Base-by-base conservation (phyloP, 306 rosid species). In the Ochetophila trinervis region DNA sequence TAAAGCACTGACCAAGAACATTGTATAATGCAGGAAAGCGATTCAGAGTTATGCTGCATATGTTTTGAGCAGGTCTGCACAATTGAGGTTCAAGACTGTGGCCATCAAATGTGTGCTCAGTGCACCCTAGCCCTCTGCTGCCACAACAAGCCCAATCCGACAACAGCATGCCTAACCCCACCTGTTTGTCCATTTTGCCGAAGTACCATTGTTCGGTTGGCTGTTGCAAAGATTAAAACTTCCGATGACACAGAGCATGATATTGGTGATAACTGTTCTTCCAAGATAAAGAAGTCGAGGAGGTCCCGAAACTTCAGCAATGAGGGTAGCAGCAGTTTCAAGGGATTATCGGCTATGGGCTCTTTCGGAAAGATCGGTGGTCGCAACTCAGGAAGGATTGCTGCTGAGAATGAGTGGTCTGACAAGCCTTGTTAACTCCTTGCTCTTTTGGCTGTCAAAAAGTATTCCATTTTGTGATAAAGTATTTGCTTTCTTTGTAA, bases 161-260 rank as follows among this genome's bases (percentile, higher is more conserved):
- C 84, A 4, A 89, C 96, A 3, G 80, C 90, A 14, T 70, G 74
- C 65, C 58, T 85, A 8, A 87, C 71, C 17, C 86, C 98, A 2
- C 98, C 95, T 3, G 88, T 89, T 58, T 93, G 98, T 66, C 98
- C 98, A 0, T 93, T 93, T 78, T 89, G 98, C 70, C 91, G 98
- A 69, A 89, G 96, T 77, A 63, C 75, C 84, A 93, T 93, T 47
- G 75, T 63, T 8, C 78, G 72, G 23, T 70, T 90, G 73, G 76
- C 30, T 5, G 94, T 90, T 49, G 85, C 79, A 22, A 73, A 84
- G 68, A 76, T 76, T 12, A 84, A 86, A 78, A 59, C 56, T 45
- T 47, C 14, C 0, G 87, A 89, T 36, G 91, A 84, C n/a, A 57
- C 67, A 0, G 86, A 84, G 36, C 65, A 34, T 47, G 88, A 93